Evolutionary conservation across 1,284 basidiomycete species (phyloP).

Genomic region (Marasmius tenuissimus): DNA sequence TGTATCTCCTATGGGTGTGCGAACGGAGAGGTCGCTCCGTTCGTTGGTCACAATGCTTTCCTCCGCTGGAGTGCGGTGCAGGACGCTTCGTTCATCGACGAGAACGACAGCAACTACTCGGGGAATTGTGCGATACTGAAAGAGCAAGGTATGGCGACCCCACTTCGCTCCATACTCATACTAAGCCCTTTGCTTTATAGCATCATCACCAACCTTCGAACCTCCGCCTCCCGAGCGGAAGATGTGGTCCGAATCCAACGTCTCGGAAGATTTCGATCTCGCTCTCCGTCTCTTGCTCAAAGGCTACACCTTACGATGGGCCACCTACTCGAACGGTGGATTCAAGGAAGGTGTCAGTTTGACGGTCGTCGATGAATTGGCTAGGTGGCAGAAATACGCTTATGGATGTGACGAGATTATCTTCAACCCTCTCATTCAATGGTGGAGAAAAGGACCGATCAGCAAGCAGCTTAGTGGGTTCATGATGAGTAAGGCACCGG

Average conservation of each 20-base stretch:
- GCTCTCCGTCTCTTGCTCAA: conserved; percentile 51
- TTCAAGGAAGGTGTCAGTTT: conserved; percentile 88
- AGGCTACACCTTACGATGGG: conserved; percentile 81
- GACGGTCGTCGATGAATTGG: conserved; percentile 74
- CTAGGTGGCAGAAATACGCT: conserved; percentile 86
- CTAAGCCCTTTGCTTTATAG: neutral
- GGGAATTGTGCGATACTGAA: neutral
- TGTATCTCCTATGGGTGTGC: conserved; percentile 34
- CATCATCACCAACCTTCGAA: conserved; percentile 1
- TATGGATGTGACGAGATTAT: conserved; percentile 78
- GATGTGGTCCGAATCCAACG: conserved; percentile 84
- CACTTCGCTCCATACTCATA: neutral
- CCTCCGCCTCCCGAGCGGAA: conserved; percentile 40
- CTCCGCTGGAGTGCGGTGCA: conserved; percentile 83
- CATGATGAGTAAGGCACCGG: conserved; percentile 72
- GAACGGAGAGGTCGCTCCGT: conserved; percentile 59
- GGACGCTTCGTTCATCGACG: conserved; percentile 72
- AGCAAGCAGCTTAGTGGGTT: conserved; percentile 75
- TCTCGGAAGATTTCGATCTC: conserved; percentile 84
- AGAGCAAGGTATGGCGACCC: neutral
- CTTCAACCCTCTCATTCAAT: conserved; percentile 73
- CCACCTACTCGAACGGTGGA: conserved; percentile 74
- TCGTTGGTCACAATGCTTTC: conserved; percentile 89
- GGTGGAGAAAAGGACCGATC: conserved; percentile 76
- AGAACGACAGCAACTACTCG: conserved; percentile 46